A percentile compares a stretch with the other conserved stretches of the same genome.
phyloP scores from a whole-genome alignment of 129 eudicot genomes.

The Logfia minima region DNA sequence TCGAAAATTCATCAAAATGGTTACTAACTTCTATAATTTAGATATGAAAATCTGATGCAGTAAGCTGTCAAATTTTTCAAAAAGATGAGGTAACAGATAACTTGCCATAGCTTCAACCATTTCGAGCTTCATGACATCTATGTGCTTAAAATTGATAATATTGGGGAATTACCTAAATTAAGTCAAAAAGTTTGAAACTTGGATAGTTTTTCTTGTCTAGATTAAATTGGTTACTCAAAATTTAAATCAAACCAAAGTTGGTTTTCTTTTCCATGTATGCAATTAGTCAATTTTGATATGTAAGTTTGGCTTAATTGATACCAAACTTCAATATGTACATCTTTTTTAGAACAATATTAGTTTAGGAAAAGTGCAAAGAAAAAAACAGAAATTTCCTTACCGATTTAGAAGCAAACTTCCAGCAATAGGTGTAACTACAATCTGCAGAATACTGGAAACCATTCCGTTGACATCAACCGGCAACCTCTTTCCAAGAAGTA shows the following conservation, averaged over 20 bases:
- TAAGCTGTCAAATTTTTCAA: not conserved
- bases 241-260: not conserved
- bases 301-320: not conserved
- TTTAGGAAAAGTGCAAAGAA: not conserved
- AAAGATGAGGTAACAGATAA: not conserved
- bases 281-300: not conserved
- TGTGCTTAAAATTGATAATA: not conserved
- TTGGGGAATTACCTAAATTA: not conserved
- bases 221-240: not conserved
- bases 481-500: constrained; percentile 75
- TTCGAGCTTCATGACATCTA: not conserved
- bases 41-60: not conserved
- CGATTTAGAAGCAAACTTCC: constrained; percentile 75
- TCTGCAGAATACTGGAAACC: constrained; percentile 75
- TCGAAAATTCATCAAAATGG: not conserved
- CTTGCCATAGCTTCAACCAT: not conserved
- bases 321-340: not conserved
- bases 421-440: constrained; percentile 75
- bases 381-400: constrained; percentile 21
- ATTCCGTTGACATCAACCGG: constrained; percentile 86
- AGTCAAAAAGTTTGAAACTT: not conserved
- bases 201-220: not conserved
- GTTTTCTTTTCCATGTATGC: not conserved
- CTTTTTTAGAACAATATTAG: not conserved
- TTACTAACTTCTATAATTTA: not conserved